Evolutionary conservation across 305 asterid species (phyloP), one percentile per base, ranked within the genome.

Genomic region (Fraxinus baroniana): DNA sequence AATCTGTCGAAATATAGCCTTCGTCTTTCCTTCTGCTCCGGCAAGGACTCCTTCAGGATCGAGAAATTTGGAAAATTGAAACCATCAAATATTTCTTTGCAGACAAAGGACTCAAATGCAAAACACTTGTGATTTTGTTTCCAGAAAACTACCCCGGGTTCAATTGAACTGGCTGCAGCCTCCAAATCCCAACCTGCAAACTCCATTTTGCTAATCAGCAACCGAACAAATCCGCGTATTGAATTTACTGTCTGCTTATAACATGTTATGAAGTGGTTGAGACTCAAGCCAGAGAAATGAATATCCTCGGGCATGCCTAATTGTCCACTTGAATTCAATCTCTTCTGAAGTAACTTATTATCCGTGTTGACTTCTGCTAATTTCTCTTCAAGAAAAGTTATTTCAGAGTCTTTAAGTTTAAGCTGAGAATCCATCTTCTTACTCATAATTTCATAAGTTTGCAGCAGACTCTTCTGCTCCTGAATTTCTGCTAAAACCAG

Each of bases 371-470:
- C 90, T 33, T 91, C 95, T 9, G 84, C 86, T 78, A 91, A 75
- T 75, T 90, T 93, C 86, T 91, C 93, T 41, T 81, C 62, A 4
- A 91, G 90, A 86, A 90, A 90, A 3, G 81, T 86, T 26, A 90
- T 81, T 78, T 91, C 95, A 0, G 93, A 90, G 46, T 88, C 92
- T 74, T 90, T 92, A 55, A 89, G 92, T 76, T 90, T 90, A 44
- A 87, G 78, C 82, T 92, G 91, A 71, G 91, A 91, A 82, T 90
- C 95, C 83, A 91, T 49, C 52, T 87, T 92, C 87, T 86, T 90
- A 30, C 82, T 85, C 41, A 84, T 86, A 22, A 92, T 81, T 75
- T 91, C 95, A 60, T 84, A 90, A 0, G 86, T 91, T 80, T 85
- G 83, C 9, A 92, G 24, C 17, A 89, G 81, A 60, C 91, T 81